Evolutionary conservation across 2,329 filamentous ascomycete genomes (phyloP).

Genomic region (Hymenoscyphus salicellus): DNA sequence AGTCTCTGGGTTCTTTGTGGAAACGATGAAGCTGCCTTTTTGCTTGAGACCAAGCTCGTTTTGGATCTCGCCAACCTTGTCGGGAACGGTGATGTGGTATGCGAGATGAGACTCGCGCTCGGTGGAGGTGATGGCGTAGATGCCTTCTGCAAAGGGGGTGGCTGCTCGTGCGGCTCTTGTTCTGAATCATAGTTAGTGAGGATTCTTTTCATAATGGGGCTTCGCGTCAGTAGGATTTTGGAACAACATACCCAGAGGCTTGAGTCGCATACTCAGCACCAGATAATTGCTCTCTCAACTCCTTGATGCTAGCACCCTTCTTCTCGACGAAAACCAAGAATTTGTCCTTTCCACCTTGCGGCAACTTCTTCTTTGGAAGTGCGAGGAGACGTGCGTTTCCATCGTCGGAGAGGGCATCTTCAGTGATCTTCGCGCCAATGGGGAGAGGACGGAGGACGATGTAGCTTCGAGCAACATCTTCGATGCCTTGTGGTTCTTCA

Average conservation of each 20-base stretch:
- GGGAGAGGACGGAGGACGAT: slow-evolving; percentile 74
- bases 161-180: slow-evolving; percentile 63
- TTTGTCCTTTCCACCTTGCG: slow-evolving; percentile 62
- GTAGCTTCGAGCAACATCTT: slow-evolving; percentile 74
- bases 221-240: background rate
- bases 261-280: slow-evolving; percentile 71
- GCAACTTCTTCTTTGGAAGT: slow-evolving; percentile 81
- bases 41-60: slow-evolving; percentile 67
- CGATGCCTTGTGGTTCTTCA: slow-evolving; percentile 64
- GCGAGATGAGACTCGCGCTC: slow-evolving; percentile 71
- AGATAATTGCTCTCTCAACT: slow-evolving; percentile 69
- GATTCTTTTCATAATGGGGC: background rate
- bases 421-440: slow-evolving; percentile 63
- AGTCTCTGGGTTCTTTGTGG: slow-evolving; percentile 74
- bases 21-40: slow-evolving; percentile 74
- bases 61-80: slow-evolving; percentile 68
- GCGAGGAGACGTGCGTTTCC: slow-evolving; percentile 70
- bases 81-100: slow-evolving; percentile 75
- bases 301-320: slow-evolving; percentile 58
- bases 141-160: slow-evolving; percentile 75
- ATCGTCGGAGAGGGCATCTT: slow-evolving; percentile 46
- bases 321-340: slow-evolving; percentile 87
- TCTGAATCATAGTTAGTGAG: slow-evolving; percentile 34
- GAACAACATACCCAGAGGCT: slow-evolving; percentile 53
- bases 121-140: slow-evolving; percentile 76